Conservation (phyloP, 495 filamentous ascomycete species). For the Lichenothelia convexa region DNA sequence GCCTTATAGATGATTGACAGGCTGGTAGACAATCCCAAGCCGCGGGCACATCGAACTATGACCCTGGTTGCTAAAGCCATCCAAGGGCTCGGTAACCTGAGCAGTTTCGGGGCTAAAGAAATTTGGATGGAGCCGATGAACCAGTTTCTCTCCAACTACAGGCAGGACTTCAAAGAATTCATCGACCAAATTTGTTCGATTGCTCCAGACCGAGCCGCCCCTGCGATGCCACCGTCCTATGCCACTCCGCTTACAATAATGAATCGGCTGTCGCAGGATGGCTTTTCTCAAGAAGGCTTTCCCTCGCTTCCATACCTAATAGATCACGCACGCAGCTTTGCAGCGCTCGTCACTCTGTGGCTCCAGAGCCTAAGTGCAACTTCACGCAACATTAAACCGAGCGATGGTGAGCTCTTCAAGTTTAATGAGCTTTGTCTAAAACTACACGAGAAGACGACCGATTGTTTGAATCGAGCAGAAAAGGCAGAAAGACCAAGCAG, state of each 20-base stretch:
- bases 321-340: constrained; percentile 75
- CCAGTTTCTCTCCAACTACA: constrained; percentile 41
- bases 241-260: constrained; percentile 86
- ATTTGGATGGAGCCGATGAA: constrained; percentile 99
- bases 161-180: constrained; percentile 66
- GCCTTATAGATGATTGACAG: not conserved
- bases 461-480: constrained; percentile 55
- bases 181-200: constrained; percentile 76
- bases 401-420: constrained; percentile 41
- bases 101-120: constrained; percentile 86
- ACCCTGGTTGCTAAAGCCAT: constrained; percentile 90
- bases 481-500: constrained; percentile 45
- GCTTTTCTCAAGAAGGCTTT: constrained; percentile 86
- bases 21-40: constrained; percentile 56
- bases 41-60: constrained; percentile 72
- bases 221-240: constrained; percentile 60
- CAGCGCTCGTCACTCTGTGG: constrained; percentile 79
- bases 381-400: constrained; percentile 25
- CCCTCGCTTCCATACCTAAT: constrained; percentile 88
- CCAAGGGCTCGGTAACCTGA: constrained; percentile 88
- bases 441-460: constrained; percentile 54
- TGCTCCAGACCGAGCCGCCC: constrained; percentile 36
- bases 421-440: constrained; percentile 61
- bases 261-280: constrained; percentile 56
- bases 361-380: constrained; percentile 38